Evolutionary conservation across 2,329 filamentous ascomycete genomes (phyloP).

Genomic region (Amauroascus niger): DNA sequence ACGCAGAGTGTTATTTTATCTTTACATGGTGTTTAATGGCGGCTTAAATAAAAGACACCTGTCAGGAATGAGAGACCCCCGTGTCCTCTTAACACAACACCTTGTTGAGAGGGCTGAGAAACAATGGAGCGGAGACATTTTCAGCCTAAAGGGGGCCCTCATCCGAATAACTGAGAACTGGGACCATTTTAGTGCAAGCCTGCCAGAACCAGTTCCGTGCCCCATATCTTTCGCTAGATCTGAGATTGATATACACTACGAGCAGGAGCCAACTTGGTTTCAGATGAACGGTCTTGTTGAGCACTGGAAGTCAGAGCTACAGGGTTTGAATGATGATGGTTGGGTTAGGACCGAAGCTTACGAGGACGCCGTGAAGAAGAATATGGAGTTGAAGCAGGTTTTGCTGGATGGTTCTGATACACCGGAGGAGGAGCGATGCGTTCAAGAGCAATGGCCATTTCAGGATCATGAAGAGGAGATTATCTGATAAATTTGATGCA

Average conservation of each 20-base stretch:
- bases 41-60: slow-evolving; percentile 12
- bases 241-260: slow-evolving; percentile 11
- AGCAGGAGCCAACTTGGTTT: slow-evolving; percentile 15
- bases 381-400: slow-evolving; percentile 12
- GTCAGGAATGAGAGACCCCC: slow-evolving; percentile 9
- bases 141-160: slow-evolving; percentile 13
- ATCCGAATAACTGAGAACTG: slow-evolving; percentile 14
- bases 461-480: slow-evolving; percentile 12
- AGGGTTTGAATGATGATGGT: slow-evolving; percentile 14
- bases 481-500: background rate
- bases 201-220: slow-evolving; percentile 8
- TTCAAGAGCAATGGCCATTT: slow-evolving; percentile 13
- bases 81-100: slow-evolving; percentile 12
- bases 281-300: slow-evolving; percentile 11
- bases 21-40: slow-evolving; percentile 15
- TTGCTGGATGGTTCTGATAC: slow-evolving; percentile 12
- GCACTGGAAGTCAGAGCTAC: slow-evolving; percentile 12
- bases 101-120: slow-evolving; percentile 13
- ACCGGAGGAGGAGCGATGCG: slow-evolving; percentile 10
- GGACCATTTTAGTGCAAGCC: slow-evolving; percentile 11
- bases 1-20: slow-evolving; percentile 11
- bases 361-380: slow-evolving; percentile 8
- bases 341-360: slow-evolving; percentile 16
- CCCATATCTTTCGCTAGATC: slow-evolving; percentile 12
- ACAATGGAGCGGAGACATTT: slow-evolving; percentile 13